Base-by-base conservation (phyloP, 805 yeast genomes). In the Ogataea pini region DNA sequence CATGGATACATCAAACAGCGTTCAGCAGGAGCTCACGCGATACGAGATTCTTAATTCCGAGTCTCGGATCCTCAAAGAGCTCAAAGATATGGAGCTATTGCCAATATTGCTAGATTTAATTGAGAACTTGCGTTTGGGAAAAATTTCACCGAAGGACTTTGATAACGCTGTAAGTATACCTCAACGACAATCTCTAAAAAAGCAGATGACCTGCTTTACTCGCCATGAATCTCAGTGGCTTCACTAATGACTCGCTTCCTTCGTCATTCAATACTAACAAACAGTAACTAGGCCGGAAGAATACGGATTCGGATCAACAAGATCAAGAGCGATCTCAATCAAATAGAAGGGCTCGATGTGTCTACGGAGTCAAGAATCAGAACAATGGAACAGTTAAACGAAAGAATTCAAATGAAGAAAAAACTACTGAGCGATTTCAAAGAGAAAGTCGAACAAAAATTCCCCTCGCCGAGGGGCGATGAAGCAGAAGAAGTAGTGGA, bases 331-430 rank as follows among this genome's bases (percentile, higher is more conserved):
- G 54, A 65, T 7, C 55, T 76, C n/a, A 68, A 68, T 47, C 67
- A 65, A 28, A 67, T 76, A 9, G 78, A 75, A 39, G 81, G 78
- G 1, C 63, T 76, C 38, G 64, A 72, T 29, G 77, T 74, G 50
- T 65, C 75, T 1, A 68, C 72, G 13, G 74, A 69, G 36, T 69
- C 64, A 14, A 54, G 74, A 34, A 55, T 68, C 33, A 49, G 48
- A 20, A 60, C 63, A 29, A 69, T 76, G 40, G 68, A 62, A 36
- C 57, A 56, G n/a, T 56, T 73, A 46, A 61, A 60, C 29, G 59
- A 54, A 27, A 60, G 72, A 38, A 72, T 67, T 7, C 52, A 52
- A 1, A 49, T 46, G 24, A 70, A 71, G 42, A 57, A 54, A 44
- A 54, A 42, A 16, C 55, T 65, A 4, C 32, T 70, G 29, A 49